Percentiles rank a stretch among this genome's conserved stretches.
Evolutionary conservation across 441 rosid genomes (phyloP).

Genomic region (Populus hybrid): DNA sequence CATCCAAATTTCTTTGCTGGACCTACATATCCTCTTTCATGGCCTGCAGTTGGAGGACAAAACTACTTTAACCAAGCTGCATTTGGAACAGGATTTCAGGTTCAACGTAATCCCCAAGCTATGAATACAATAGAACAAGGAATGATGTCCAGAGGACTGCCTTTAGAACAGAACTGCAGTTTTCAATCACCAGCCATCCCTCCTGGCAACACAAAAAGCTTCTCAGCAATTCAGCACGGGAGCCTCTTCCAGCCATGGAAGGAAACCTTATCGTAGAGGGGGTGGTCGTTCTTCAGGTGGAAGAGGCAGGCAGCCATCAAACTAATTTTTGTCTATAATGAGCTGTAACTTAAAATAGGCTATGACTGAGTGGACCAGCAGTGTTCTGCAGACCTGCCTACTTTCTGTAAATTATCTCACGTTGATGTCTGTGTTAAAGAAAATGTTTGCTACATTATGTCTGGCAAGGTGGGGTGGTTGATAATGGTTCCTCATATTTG

Average conservation of each 20-base stretch:
- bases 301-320: constrained; percentile 28
- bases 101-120: constrained; percentile 30
- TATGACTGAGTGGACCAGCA: neutral
- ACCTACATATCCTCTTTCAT: constrained; percentile 31
- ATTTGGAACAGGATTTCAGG: constrained; percentile 42
- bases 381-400: constrained; percentile 2
- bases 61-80: constrained; percentile 41
- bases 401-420: neutral
- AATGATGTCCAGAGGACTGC: constrained; percentile 19
- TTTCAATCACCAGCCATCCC: constrained; percentile 16
- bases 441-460: neutral
- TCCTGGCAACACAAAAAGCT: constrained; percentile 29
- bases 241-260: constrained; percentile 42
- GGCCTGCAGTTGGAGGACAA: constrained; percentile 48
- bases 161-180: constrained; percentile 25
- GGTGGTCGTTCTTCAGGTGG: constrained; percentile 39
- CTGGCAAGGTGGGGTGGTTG: neutral
- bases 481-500: neutral
- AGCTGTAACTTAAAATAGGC: neutral
- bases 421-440: neutral
- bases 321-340: constrained; percentile 12
- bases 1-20: constrained; percentile 41
- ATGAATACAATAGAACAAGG: constrained; percentile 23
- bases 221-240: constrained; percentile 48
- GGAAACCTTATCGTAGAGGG: constrained; percentile 40